A percentile compares a stretch with the other conserved stretches of the same genome.
phyloP scores from a whole-genome alignment of 768 basidiomycete genomes.

The Favolaschia claudopus region DNA sequence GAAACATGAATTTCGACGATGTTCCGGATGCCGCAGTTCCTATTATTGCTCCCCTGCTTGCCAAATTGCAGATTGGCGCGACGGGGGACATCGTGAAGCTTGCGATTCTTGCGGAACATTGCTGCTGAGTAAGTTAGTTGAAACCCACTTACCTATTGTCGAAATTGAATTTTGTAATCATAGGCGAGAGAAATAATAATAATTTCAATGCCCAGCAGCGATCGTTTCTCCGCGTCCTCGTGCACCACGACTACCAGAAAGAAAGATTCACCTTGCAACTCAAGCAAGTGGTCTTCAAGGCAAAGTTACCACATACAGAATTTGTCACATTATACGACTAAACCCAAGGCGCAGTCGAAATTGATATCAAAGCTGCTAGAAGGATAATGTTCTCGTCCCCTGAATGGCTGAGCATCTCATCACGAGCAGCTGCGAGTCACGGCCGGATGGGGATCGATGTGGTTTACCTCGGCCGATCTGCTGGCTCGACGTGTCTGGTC shows the following conservation, averaged over 20 bases:
- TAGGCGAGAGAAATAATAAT: neutral
- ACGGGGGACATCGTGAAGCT: neutral
- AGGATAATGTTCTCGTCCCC: neutral
- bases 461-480: too few relatives aligned
- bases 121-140: neutral
- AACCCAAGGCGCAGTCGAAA: too few relatives aligned
- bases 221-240: too few relatives aligned
- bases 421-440: neutral
- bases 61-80: neutral
- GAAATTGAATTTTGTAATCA: too few relatives aligned
- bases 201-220: too few relatives aligned
- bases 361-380: neutral
- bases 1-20: neutral
- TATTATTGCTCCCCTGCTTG: neutral
- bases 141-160: too few relatives aligned
- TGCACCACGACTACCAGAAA: conserved; percentile 2
- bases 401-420: neutral
- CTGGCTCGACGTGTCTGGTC: too few relatives aligned
- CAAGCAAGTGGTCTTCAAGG: neutral
- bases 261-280: neutral
- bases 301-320: neutral
- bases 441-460: neutral
- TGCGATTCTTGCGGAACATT: neutral
- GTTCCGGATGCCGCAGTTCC: neutral
- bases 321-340: neutral